Base-by-base conservation (phyloP, 2,329 filamentous ascomycete species). In the Microsporum ferrugineum region DNA sequence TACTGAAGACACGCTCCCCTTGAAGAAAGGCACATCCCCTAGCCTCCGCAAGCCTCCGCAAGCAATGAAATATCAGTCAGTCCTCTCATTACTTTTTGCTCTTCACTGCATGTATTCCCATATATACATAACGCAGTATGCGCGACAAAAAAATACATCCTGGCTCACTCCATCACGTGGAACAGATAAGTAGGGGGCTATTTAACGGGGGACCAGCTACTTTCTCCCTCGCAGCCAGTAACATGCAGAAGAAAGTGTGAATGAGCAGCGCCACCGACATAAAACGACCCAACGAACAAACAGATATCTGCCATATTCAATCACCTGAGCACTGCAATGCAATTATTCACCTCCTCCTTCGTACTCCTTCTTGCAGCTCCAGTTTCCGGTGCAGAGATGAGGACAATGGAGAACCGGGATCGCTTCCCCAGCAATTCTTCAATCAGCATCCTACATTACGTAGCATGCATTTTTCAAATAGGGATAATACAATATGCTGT, bases 311-410 rank as follows among this genome's bases (percentile, higher is more conserved):
- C 49, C 49, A 34, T 53, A 27, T 53, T n/a, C 5, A 33, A 17
- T 53, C 49, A 53, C 29, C 49, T 53, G 49, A 53, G 49, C 10
- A 34, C 49, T 53, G 49, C 49, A 33, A 53, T 53, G 49, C 49
- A 29, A 33, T 33, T 53, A 53, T 53, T n/a, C 27, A 53, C 14
- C 27, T 34, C 49, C 47, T 31, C 29, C 43, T 47, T 47, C 43
- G 43, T 47, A 47, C 43, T 53, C 27, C 27, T 53, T 3, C 49
- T 31, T 53, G 49, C 43, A 47, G 17, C 4, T 29, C n/a, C 23
- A 27, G 31, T 23, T n/a, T n/a, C 29, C 33, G 12, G 17, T 34
- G 29, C 17, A 14, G n/a, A 43, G 33, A 53, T 53, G 12, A n/a
- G 29, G 12, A 34, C 49, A 53, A 33, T 27, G 29, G 14, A 53